A percentile compares a stretch with the other conserved stretches of the same genome.
These are phyloP conservation scores for Samsoniella hepiali DNA, from an alignment of 2,329 filamentous ascomycete species.

Conservation along the genomic window DNA sequence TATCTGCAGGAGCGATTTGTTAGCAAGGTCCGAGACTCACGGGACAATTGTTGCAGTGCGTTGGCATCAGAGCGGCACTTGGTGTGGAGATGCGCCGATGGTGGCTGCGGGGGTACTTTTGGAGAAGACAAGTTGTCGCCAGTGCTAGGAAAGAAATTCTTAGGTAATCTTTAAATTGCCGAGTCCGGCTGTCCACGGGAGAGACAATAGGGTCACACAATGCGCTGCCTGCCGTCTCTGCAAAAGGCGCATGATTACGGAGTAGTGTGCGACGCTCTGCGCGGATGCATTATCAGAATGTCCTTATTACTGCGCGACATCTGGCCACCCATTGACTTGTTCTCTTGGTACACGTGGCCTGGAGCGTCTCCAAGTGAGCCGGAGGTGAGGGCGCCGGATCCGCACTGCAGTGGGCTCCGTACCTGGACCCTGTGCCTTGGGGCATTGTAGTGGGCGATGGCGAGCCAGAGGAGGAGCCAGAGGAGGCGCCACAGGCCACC, in stretches of 20 bases:
- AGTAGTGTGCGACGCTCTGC: background rate
- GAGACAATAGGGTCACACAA: background rate
- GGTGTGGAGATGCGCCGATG: constrained; percentile 2
- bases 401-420: background rate
- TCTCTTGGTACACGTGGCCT: constrained; percentile 6
- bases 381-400: background rate
- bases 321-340: background rate
- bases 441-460: background rate
- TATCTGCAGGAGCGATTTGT: too few species aligned
- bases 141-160: background rate
- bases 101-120: constrained; percentile 5
- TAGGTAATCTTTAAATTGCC: background rate
- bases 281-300: background rate
- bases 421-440: background rate
- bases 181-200: background rate
- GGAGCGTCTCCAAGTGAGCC: constrained; percentile 4
- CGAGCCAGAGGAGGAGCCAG: background rate
- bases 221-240: background rate
- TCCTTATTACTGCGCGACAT: background rate
- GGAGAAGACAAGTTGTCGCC: background rate
- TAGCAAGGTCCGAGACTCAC: too few species aligned
- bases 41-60: too few species aligned
- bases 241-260: background rate
- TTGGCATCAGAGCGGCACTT: background rate
- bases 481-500: too few species aligned